Evolutionary conservation across 805 yeast genomes (phyloP), one percentile per base, ranked within the genome.

Genomic region (Ogataea paradorogensis): DNA sequence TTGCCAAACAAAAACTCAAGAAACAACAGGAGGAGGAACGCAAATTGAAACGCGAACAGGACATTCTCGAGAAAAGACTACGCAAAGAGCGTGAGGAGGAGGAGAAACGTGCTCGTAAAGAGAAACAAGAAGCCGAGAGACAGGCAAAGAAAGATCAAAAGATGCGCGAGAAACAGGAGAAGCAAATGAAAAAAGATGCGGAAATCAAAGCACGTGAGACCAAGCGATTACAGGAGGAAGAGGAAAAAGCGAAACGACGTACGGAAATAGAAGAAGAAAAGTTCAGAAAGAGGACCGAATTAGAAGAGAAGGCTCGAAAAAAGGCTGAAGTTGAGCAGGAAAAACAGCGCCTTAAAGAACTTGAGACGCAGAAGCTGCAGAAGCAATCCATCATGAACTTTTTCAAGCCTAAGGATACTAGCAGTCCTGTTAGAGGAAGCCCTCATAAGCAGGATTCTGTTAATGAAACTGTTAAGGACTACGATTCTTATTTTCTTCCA

Each of bases 211-310:
- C 30, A 25, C 38, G 59, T 53, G 50, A 62, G 55, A 49, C 56
- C 51, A 55, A 41, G 40, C 50, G 53, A 38, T 50, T 49, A 32
- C 53, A 52, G 22, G 58, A 60, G 23, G 59, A 61, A 46, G 63
- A 62, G 43, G 59, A 59, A 38, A 60, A 63, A 30, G 64, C 66
- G 42, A 58, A 57, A 22, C 53, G 62, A 39, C 65, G 64, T 29
- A 68, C 67, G 23, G 66, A 62, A 37, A 61, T 35, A 15, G 52
- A 49, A 35, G 56, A 60, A 36, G 57, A 53, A 33, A 11, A 23
- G 32, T 45, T 51, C 46, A 47, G 48, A 27, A 30, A 23, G 9
- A 52, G 42, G 33, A 24, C 38, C 25, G 47, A 41, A 27, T 43
- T 43, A 18, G 20, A 18, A 18, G 20, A 18, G 25, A 54, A 53